phyloP scores from a whole-genome alignment of 2,329 filamentous ascomycete genomes.

The Setomelanomma holmii region DNA sequence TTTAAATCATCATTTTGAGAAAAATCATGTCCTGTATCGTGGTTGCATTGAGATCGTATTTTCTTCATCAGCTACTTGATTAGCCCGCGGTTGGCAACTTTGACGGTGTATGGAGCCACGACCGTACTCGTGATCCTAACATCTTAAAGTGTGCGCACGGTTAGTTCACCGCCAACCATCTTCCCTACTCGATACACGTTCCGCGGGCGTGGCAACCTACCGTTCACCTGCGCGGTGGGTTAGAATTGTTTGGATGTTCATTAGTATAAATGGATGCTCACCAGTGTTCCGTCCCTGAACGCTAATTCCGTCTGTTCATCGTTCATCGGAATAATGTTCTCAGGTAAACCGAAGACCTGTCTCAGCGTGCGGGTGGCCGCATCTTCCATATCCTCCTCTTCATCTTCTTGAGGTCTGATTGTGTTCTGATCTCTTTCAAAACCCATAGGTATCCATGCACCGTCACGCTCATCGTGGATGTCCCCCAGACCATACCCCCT shows the following conservation, averaged over 20 bases:
- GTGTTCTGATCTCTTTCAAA: background rate
- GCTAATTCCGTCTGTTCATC: slow-evolving; percentile 33
- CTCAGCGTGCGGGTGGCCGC: slow-evolving; percentile 6
- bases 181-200: slow-evolving; percentile 31
- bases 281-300: slow-evolving; percentile 35
- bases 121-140: background rate
- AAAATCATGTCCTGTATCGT: background rate
- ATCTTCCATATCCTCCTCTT: background rate
- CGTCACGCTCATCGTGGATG: slow-evolving; percentile 25
- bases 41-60: no score
- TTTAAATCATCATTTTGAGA: background rate
- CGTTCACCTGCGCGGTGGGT: slow-evolving; percentile 24
- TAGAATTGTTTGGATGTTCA: background rate
- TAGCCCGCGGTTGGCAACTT: background rate
- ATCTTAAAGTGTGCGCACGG: slow-evolving; percentile 6
- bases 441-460: slow-evolving; percentile 12
- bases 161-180: slow-evolving; percentile 24
- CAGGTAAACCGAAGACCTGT: slow-evolving; percentile 30
- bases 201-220: slow-evolving; percentile 27
- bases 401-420: background rate
- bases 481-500: slow-evolving; percentile 15
- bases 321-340: slow-evolving; percentile 33
- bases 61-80: no score
- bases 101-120: background rate
- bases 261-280: slow-evolving; percentile 9